Base-by-base conservation (phyloP, 179 eudicot genomes). In the Beta lomatogona region DNA sequence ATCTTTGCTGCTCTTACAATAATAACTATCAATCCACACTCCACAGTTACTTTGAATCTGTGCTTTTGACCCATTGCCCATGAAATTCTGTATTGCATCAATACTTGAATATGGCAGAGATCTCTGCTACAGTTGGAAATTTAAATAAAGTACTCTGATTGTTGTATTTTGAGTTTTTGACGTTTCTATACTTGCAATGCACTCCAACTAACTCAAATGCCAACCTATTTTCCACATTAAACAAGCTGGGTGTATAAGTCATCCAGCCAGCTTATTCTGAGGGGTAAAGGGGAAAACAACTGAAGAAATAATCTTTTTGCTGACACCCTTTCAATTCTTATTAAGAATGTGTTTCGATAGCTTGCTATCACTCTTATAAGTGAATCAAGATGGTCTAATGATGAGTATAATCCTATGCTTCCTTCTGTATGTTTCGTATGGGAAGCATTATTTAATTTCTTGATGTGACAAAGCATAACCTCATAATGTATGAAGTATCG, bases 1-100 rank as follows among this genome's bases (percentile, higher is more conserved):
- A 58, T 73, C 6, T 25, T 48, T 81, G 64, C 19, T 73, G 70
- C 65, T 77, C 52, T 44, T 72, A 75, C 50, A 71, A 31, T 77
- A 60, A 16, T 22, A 8, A 14, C 13, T 54, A 18, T 15, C 2
- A 50, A n/a, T 14, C 25, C 55, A 3, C 2, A 50, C 13, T 14
- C 25, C 55, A 3, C n/a, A 76, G 55, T 45, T 54, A 77, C 41
- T 28, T 46, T 21, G 3, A 71, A 50, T 60, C 3, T 52, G 8
- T 7, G 3, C 16, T 16, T 55, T 19, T 68, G 41, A 63, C 54
- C 77, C 15, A 14, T 50, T 71, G 72, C 16, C 58, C 28, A 6
- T 76, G 45, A 11, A 66, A 44, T 41, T 45, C 41, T 25, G 61
- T 31, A 45, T 14, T 59, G 66, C 8, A 13, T 48, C 28, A 71